Evolutionary conservation across 1,284 basidiomycete genomes (phyloP).

Genomic region (Leccinum subrobustum): DNA sequence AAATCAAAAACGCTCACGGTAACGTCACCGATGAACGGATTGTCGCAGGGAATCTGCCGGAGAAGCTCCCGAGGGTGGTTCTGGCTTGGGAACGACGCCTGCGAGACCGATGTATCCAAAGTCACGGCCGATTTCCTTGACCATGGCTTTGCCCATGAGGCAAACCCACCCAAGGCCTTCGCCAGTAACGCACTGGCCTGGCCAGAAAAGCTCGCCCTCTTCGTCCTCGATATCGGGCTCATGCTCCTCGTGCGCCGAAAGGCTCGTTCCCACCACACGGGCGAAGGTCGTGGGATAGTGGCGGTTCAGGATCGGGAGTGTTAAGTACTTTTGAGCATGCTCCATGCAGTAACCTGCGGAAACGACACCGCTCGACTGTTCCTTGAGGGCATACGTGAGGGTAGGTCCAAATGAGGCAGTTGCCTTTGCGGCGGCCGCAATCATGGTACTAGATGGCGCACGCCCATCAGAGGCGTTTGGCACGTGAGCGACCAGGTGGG

Average conservation of each 20-base stretch:
- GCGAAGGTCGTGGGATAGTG: constrained; percentile 73
- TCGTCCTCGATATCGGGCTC: constrained; percentile 79
- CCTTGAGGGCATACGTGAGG: constrained; percentile 44
- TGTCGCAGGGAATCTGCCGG: constrained; percentile 33
- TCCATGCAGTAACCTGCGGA: constrained; percentile 48
- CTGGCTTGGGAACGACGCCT: constrained; percentile 66
- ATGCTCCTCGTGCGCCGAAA: constrained; percentile 62
- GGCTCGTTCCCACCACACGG: constrained; percentile 63
- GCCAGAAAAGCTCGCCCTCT: constrained; percentile 79
- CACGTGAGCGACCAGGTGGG: constrained; percentile 30
- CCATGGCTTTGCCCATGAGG: constrained; percentile 77
- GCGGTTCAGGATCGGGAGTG: constrained; percentile 59
- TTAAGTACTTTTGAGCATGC: constrained; percentile 53
- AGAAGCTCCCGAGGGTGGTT: constrained; percentile 30
- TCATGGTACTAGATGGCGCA: constrained; percentile 27
- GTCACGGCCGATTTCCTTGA: constrained; percentile 70
- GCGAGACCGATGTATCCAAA: constrained; percentile 68
- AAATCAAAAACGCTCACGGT: constrained; percentile 24
- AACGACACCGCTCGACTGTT: constrained; percentile 45
- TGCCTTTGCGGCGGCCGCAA: constrained; percentile 33
- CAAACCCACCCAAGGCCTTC: constrained; percentile 79
- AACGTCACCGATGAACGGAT: constrained; percentile 32
- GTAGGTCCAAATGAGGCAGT: constrained; percentile 29
- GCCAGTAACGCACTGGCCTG: constrained; percentile 62
- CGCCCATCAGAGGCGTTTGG: constrained; percentile 32